Percentiles rank a stretch among this genome's conserved stretches.
Evolutionary conservation across 2,329 filamentous ascomycete species (phyloP).

Genomic region (Tolypocladium endophyticum): DNA sequence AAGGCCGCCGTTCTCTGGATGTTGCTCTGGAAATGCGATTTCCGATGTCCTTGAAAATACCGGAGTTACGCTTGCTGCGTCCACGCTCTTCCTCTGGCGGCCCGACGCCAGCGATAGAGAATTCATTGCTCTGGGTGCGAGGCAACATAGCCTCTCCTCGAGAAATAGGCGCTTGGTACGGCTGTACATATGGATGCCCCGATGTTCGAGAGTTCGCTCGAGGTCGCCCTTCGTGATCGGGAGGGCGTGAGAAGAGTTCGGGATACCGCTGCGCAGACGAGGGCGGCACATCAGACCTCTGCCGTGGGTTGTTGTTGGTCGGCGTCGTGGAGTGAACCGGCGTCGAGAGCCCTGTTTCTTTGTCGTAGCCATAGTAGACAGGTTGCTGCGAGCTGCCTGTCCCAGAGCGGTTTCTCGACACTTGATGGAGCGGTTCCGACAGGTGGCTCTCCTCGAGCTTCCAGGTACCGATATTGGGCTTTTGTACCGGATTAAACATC

Average conservation of each 20-base stretch:
- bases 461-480: conserved; percentile 37
- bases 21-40: conserved; percentile 27
- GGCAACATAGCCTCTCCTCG: conserved; percentile 21
- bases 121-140: conserved; percentile 27
- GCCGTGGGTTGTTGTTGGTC: conserved; percentile 9
- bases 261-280: conserved; percentile 40
- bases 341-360: conserved; percentile 33
- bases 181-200: conserved; percentile 6
- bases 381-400: conserved; percentile 18
- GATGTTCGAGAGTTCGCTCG: conserved; percentile 3
- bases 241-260: conserved; percentile 27
- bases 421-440: conserved; percentile 33
- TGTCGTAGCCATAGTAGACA: conserved; percentile 32
- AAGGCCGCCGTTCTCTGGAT: conserved; percentile 19
- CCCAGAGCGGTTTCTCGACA: conserved; percentile 21
- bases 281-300: conserved; percentile 32
- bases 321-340: conserved; percentile 4
- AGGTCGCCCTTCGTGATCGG: conserved; percentile 3
- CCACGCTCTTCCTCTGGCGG: conserved; percentile 25
- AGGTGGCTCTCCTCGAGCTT: conserved; percentile 45
- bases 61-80: conserved; percentile 26
- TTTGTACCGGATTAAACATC: conserved; percentile 26
- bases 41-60: conserved; percentile 41
- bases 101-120: conserved; percentile 23
- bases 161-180: conserved; percentile 7